phyloP scores from a whole-genome alignment of 495 filamentous ascomycete genomes.

The Opeltia flavorubescens region DNA sequence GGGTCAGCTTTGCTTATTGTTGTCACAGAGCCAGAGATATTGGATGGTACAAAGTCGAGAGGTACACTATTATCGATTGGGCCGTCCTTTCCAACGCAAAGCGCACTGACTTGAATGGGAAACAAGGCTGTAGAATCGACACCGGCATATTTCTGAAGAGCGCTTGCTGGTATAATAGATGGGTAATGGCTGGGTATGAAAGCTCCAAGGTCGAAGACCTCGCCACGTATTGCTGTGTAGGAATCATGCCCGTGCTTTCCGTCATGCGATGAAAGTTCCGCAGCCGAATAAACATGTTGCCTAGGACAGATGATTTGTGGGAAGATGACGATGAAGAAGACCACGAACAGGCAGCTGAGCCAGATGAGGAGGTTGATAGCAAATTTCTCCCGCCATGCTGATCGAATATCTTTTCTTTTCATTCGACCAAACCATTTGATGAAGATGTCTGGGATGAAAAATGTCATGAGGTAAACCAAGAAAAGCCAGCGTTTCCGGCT shows the following conservation, averaged over 20 bases:
- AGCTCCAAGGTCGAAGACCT: constrained; percentile 68
- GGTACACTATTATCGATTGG: constrained; percentile 53
- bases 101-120: constrained; percentile 83
- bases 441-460: constrained; percentile 70
- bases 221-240: constrained; percentile 71
- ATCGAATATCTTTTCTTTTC: constrained; percentile 82
- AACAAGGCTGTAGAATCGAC: constrained; percentile 77
- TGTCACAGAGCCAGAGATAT: constrained; percentile 50
- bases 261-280: constrained; percentile 58
- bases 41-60: constrained; percentile 67
- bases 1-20: constrained; percentile 51
- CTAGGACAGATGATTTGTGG: constrained; percentile 80
- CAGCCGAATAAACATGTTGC: constrained; percentile 71
- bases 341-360: constrained; percentile 61
- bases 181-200: constrained; percentile 77
- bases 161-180: constrained; percentile 46
- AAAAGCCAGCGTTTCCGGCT: constrained; percentile 86
- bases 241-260: constrained; percentile 52
- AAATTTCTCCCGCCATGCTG: constrained; percentile 92
- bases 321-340: constrained; percentile 84
- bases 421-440: constrained; percentile 71
- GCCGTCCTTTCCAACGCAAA: constrained; percentile 67
- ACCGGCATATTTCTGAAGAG: constrained; percentile 68
- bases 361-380: constrained; percentile 98
- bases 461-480: constrained; percentile 76